phyloP scores from a whole-genome alignment of 2,329 filamentous ascomycete genomes.

The Plectosphaerella cucumerina region DNA sequence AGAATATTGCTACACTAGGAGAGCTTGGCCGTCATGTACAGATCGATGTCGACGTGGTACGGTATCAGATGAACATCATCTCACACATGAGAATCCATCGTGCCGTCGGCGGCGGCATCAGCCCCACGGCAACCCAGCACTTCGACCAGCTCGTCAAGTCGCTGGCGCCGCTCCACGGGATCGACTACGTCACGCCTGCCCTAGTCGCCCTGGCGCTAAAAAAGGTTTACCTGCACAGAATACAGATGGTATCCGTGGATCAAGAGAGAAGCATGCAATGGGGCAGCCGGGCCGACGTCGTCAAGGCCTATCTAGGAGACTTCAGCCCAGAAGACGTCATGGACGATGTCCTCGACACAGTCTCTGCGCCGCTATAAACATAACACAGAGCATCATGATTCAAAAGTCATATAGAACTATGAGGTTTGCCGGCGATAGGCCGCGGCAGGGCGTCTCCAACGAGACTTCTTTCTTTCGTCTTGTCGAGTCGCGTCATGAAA shows the following conservation, averaged over 20 bases:
- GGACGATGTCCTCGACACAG: conserved; percentile 57
- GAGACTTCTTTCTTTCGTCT: not conserved
- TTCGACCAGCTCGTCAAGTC: conserved; percentile 66
- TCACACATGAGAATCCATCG: conserved; percentile 86
- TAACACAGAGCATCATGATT: not conserved
- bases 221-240: conserved; percentile 85
- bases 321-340: conserved; percentile 59
- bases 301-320: conserved; percentile 61
- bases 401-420: not conserved
- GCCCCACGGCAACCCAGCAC: conserved; percentile 73
- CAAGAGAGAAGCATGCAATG: conserved; percentile 89
- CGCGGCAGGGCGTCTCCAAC: not conserved
- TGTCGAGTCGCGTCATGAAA: conserved; percentile 11
- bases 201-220: conserved; percentile 76
- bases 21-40: conserved; percentile 54
- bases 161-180: conserved; percentile 75
- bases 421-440: not conserved
- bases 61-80: conserved; percentile 84
- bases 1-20: conserved; percentile 57
- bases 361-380: conserved; percentile 47
- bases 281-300: conserved; percentile 72
- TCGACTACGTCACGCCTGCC: conserved; percentile 79
- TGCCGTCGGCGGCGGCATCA: conserved; percentile 74
- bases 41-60: conserved; percentile 70
- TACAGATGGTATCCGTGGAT: conserved; percentile 63